phyloP scores from a whole-genome alignment of 2,329 filamentous ascomycete genomes.

The Intubia oerlemansii region DNA sequence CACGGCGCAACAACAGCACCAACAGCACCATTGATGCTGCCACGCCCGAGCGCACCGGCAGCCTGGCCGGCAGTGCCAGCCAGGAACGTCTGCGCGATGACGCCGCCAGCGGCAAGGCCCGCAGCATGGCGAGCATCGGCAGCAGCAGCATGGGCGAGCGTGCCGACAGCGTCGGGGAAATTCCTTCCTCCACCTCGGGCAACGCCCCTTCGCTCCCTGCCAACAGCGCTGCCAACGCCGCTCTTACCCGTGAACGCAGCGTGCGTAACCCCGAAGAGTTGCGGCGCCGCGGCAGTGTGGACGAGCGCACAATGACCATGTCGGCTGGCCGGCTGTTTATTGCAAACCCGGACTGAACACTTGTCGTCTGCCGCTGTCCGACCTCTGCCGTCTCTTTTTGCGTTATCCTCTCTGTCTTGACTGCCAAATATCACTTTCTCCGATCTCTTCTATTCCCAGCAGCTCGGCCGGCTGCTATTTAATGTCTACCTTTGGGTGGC shows the following conservation, averaged over 20 bases:
- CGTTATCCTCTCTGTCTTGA: too few species aligned
- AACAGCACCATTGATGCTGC: too few species aligned
- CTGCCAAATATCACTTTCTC: too few species aligned
- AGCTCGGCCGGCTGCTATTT: too few species aligned
- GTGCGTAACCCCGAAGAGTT: slow-evolving; percentile 50
- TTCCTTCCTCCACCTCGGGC: slow-evolving; percentile 12
- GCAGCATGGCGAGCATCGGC: slow-evolving; percentile 28
- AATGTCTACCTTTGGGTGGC: too few species aligned
- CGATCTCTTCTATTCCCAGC: too few species aligned
- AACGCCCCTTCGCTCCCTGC: slow-evolving; percentile 28
- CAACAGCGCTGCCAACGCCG: slow-evolving; percentile 35
- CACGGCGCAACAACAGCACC: slow-evolving; percentile 16
- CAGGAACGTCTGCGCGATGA: slow-evolving; percentile 21
- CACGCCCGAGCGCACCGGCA: slow-evolving; percentile 33
- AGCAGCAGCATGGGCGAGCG: slow-evolving; percentile 38
- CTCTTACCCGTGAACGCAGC: slow-evolving; percentile 41
- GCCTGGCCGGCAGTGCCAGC: slow-evolving; percentile 21
- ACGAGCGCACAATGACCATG: slow-evolving; percentile 62
- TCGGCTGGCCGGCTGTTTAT: slow-evolving; percentile 57
- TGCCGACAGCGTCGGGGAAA: slow-evolving; percentile 37
- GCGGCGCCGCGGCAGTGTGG: slow-evolving; percentile 57
- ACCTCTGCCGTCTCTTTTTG: too few species aligned
- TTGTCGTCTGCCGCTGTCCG: too few species aligned
- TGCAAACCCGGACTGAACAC: slow-evolving; percentile 65
- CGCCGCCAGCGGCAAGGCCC: slow-evolving; percentile 23